Evolutionary conservation across 345 rosid species (phyloP), one percentile per base, ranked within the genome.

Genomic region (Garcia nutans): DNA sequence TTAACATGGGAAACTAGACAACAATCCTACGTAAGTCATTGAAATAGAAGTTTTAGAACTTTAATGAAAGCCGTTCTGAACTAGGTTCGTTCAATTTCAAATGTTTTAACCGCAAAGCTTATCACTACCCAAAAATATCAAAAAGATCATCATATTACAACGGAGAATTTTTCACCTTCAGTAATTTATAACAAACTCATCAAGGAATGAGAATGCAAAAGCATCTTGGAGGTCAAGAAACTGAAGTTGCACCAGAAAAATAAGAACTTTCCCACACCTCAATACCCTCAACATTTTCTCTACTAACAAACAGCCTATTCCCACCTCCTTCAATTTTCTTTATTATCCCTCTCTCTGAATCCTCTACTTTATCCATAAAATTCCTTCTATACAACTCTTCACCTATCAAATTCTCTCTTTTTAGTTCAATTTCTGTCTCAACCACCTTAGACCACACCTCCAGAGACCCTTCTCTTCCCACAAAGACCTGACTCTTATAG

Each of bases 211-310:
- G 10, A n/a, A 41, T 10, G 23, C 60, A 65, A 12, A 37, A 6
- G 68, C 47, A 1, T 37, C 22, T 65, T 7, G 65, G 9, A 20
- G 5, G 7, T 68, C 71, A 81, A 37, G 50, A 70, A 42, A 88
- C 54, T 3, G 89, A 65, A 68, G 77, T 54, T 0, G 77, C 68
- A 3, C 70, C 83, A 0, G 93, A 87, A 65, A 70, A 77, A 73
- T 54, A 64, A 31, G 85, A 88, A 72, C 87, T 93, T 85, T 91
- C 94, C 99, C 99, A 95, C 12, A 95, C 96, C 81, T 95, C 96
- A 61, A 93, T 74, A n/a, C 99, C 99, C 75, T 93, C 98, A 49
- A 84, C 85, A 49, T 76, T 70, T 1, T 89, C 96, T 72, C 97
- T 82, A 62, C 96, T 81, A 20, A 96, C 89, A 80, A 89, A 91